These are phyloP conservation scores for Colletotrichum spinosum DNA, from an alignment of 2,329 filamentous ascomycete species.

Conservation along the genomic window DNA sequence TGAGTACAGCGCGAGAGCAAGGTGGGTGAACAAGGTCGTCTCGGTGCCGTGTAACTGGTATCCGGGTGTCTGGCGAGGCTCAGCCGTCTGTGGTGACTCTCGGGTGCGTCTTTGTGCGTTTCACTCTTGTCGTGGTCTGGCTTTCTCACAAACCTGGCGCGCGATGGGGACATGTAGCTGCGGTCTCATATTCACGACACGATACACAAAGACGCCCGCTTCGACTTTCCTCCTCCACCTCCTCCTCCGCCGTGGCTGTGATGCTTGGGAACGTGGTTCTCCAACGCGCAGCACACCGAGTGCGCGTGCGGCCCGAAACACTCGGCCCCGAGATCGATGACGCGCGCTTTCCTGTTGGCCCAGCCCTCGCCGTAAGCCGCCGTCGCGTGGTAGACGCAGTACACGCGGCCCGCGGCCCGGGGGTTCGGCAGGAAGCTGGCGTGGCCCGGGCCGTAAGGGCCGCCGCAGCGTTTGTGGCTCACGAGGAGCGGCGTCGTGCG, in stretches of 20 bases:
- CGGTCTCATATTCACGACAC: too few species aligned
- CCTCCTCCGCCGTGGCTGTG: neutral
- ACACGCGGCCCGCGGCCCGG: conserved; percentile 62
- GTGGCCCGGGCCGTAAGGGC: conserved; percentile 68
- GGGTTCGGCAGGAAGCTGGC: conserved; percentile 70
- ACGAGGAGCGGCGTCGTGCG: conserved; percentile 60
- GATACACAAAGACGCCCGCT: neutral
- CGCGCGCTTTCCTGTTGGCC: conserved; percentile 39
- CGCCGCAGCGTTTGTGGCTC: conserved; percentile 56
- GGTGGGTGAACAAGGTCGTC: too few species aligned
- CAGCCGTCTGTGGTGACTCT: too few species aligned
- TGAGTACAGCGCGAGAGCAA: too few species aligned
- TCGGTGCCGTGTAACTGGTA: neutral
- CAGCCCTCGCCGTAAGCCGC: conserved; percentile 46
- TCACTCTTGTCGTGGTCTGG: too few species aligned
- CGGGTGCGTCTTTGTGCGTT: too few species aligned
- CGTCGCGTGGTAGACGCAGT: conserved; percentile 69
- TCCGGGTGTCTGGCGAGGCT: too few species aligned
- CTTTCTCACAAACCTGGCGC: too few species aligned
- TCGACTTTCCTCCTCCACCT: neutral
- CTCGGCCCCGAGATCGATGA: conserved; percentile 35
- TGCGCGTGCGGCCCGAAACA: conserved; percentile 35
- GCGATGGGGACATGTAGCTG: too few species aligned
- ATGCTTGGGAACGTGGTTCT: conserved; percentile 29
- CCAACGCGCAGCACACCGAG: conserved; percentile 37